phyloP scores from a whole-genome alignment of 2,329 filamentous ascomycete species.

The Colletotrichum aenigma region DNA sequence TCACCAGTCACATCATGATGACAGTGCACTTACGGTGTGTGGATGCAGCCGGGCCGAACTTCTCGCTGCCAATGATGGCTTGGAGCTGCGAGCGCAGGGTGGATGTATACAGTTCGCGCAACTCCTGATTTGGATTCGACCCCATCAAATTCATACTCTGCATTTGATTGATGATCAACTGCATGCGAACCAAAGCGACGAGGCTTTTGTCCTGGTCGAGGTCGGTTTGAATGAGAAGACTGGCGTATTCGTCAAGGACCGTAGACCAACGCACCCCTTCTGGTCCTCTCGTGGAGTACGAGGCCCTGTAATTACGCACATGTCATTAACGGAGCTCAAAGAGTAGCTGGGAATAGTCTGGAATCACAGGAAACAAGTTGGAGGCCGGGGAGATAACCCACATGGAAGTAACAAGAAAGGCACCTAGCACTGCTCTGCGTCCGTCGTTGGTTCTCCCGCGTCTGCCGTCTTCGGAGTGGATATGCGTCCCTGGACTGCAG shows the following conservation, averaged over 20 bases:
- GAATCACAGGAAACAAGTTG: fast-evolving
- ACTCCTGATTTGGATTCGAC: background rate
- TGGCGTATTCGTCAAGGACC: background rate
- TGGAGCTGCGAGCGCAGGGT: background rate
- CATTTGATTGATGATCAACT: background rate
- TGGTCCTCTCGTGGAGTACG: background rate
- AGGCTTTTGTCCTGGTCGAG: background rate
- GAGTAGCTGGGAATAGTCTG: fast-evolving
- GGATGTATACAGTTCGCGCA: background rate
- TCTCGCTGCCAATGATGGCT: background rate
- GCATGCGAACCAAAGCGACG: background rate
- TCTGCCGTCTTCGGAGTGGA: background rate
- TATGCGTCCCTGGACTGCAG: background rate
- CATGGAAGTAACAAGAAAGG: background rate
- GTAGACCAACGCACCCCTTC: background rate
- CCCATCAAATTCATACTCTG: background rate
- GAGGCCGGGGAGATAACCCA: background rate
- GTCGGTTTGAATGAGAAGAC: background rate
- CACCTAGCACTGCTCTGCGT: background rate
- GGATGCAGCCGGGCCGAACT: background rate
- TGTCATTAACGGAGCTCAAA: background rate
- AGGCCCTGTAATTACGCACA: background rate
- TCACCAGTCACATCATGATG: fast-evolving
- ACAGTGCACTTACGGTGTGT: background rate
- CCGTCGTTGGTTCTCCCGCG: background rate